These are phyloP conservation scores for Kuraishia floccosa DNA, from an alignment of 805 yeast genomes.

Conservation along the genomic window DNA sequence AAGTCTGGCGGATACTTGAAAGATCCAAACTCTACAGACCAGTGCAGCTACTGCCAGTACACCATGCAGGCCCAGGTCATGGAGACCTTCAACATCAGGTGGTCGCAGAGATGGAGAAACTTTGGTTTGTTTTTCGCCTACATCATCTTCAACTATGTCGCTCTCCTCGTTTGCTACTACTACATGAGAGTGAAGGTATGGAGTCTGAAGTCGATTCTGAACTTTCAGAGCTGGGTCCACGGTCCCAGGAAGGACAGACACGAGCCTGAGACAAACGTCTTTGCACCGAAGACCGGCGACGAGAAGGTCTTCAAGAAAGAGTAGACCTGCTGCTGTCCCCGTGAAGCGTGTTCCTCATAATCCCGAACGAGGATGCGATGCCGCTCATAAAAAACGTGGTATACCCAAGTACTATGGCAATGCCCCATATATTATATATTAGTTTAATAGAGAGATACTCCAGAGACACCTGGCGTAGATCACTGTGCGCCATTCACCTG, in stretches of 20 bases:
- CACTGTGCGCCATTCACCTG: too few relatives aligned
- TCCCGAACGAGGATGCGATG: too few relatives aligned
- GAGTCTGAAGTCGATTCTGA: slow-evolving; percentile 11
- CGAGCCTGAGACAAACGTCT: slow-evolving; percentile 32
- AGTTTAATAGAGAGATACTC: too few relatives aligned
- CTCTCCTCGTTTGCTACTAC: slow-evolving; percentile 26
- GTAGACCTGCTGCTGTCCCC: too few relatives aligned
- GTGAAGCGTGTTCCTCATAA: too few relatives aligned
- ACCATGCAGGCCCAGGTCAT: slow-evolving; percentile 10
- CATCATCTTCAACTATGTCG: slow-evolving; percentile 37
- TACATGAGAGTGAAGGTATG: slow-evolving; percentile 19
- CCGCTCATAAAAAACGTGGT: too few relatives aligned
- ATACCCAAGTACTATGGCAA: too few relatives aligned
- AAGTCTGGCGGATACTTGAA: slow-evolving; percentile 33
- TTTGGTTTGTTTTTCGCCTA: slow-evolving; percentile 20
- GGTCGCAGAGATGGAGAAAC: slow-evolving; percentile 13
- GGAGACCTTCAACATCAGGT: slow-evolving; percentile 7
- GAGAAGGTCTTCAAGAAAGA: too few relatives aligned
- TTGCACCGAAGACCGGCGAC: slow-evolving; percentile 26
- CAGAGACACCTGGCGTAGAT: too few relatives aligned
- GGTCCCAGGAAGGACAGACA: slow-evolving; percentile 34
- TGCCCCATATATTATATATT: too few relatives aligned
- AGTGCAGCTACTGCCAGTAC: slow-evolving; percentile 13
- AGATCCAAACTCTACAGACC: slow-evolving; percentile 13
- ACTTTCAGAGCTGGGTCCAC: slow-evolving; percentile 26